These are phyloP conservation scores for Xylaria sp. DNA, from an alignment of 2,329 filamentous ascomycete genomes.

Conservation along the genomic window DNA sequence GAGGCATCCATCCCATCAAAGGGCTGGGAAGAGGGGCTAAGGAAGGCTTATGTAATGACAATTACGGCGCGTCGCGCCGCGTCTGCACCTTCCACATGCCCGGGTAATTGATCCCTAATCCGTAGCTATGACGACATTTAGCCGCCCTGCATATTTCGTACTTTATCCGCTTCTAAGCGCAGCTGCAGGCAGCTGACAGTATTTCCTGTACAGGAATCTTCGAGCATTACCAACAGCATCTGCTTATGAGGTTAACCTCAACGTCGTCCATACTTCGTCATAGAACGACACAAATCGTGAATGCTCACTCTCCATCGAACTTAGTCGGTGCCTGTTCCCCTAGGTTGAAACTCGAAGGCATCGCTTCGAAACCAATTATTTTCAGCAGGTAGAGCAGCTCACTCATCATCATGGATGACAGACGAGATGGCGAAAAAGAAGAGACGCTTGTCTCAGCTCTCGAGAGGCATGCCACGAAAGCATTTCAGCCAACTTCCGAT, in stretches of 20 bases:
- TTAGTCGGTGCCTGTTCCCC: not conserved
- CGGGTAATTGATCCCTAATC: not conserved
- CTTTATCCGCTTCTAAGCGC: too few relatives aligned
- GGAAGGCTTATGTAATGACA: slow-evolving; percentile 5
- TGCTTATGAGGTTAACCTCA: too few relatives aligned
- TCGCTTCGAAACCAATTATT: not conserved
- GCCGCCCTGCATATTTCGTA: too few relatives aligned
- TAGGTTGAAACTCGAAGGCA: not conserved
- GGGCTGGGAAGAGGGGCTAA: not conserved
- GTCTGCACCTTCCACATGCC: not conserved
- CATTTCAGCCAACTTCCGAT: slow-evolving; percentile 43
- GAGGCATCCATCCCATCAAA: not conserved
- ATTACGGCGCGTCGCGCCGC: not conserved
- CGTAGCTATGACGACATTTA: too few relatives aligned
- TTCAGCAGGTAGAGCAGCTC: not conserved
- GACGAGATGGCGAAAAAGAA: slow-evolving; percentile 6
- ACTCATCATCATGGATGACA: slow-evolving; percentile 17
- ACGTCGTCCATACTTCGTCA: too few relatives aligned
- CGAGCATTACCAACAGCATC: too few relatives aligned
- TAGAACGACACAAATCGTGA: too few relatives aligned
- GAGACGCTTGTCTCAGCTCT: slow-evolving; percentile 32
- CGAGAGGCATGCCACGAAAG: slow-evolving; percentile 40
- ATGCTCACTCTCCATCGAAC: not conserved
- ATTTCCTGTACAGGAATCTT: not conserved
- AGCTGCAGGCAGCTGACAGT: not conserved